Evolutionary conservation across 768 basidiomycete genomes (phyloP), one percentile per base, ranked within the genome.

Genomic region (Phylloporus sp.): DNA sequence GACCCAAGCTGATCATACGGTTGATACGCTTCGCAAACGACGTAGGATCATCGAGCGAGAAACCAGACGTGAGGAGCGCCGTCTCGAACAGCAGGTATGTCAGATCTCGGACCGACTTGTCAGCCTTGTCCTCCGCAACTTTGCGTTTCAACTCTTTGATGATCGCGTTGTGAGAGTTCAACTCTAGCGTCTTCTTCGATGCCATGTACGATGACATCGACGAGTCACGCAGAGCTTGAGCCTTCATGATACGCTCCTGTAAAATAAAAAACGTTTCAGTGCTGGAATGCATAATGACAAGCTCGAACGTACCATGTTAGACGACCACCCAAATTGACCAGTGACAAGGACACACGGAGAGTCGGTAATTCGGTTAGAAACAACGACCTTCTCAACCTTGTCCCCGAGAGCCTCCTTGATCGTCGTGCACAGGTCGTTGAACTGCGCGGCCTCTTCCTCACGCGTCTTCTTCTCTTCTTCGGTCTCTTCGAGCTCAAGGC

Each of bases 171-270:
- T 66, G 70, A 27, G 91, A 86, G 81, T 97, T 96, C 55, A 97
- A 81, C 74, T 97, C 95, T 52, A 97, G 81, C 9, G 94, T 96
- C 85, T 96, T 96, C 80, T 94, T 94, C 50, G 86, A 89, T 23
- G 91, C 90, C 95, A 97, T 98, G 80, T 97, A 97, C 21, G 92
- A 95, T 21, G 93, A 96, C 94, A 95, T 95, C 50, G 88, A 91
- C 15, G 90, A 90, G 68, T 95, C 92, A 53, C 92, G 89, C 46
- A 95, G 82, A 24, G 94, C 94, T 72, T 98, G 94, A 11, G 95
- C 93, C 74, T 95, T 95, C 95, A 98, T 97, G 77, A 97, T 96
- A 70, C 94, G 86, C 70, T 94, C 89, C 82, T 84, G 57, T 34
- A 60, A n/a, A n/a, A n/a, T n/a, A n/a, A n/a, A n/a, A n/a, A n/a